Conservation (phyloP, 371 early-diverging fungal genomes). For the Umbelopsis sp. region DNA sequence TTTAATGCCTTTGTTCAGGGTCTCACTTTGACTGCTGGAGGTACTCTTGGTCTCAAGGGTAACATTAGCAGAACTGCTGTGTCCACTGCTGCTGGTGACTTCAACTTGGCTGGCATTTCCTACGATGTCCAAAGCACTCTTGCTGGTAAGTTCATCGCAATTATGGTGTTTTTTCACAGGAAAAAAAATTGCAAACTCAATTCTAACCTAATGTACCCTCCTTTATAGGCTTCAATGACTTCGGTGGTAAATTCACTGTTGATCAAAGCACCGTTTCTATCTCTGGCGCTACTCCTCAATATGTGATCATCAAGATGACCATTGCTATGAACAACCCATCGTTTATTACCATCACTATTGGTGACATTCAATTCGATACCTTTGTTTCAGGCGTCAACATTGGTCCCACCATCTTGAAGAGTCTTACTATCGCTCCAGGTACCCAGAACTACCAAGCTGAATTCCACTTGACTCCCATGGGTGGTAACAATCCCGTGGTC, state of each 20-base stretch:
- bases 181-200: too few species aligned
- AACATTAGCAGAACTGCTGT: constrained; percentile 39
- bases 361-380: constrained; percentile 35
- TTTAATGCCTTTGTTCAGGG: constrained; percentile 50
- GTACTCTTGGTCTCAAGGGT: constrained; percentile 37
- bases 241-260: constrained; percentile 33
- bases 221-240: constrained; percentile 15
- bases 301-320: constrained; percentile 35
- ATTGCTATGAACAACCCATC: constrained; percentile 45
- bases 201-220: neutral
- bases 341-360: constrained; percentile 39
- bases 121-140: constrained; percentile 36
- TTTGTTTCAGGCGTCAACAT: constrained; percentile 31
- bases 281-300: constrained; percentile 33
- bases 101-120: constrained; percentile 36
- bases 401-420: constrained; percentile 27
- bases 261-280: constrained; percentile 27
- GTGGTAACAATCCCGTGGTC: neutral
- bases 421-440: constrained; percentile 37
- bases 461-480: constrained; percentile 37
- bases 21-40: constrained; percentile 37
- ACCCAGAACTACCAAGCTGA: constrained; percentile 31
- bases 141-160: constrained; percentile 23
- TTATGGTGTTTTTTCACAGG: too few species aligned
- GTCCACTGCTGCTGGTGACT: constrained; percentile 37